Evolutionary conservation across 139 green algal genomes (phyloP).

Genomic region (Mychonastes homosphaera): DNA sequence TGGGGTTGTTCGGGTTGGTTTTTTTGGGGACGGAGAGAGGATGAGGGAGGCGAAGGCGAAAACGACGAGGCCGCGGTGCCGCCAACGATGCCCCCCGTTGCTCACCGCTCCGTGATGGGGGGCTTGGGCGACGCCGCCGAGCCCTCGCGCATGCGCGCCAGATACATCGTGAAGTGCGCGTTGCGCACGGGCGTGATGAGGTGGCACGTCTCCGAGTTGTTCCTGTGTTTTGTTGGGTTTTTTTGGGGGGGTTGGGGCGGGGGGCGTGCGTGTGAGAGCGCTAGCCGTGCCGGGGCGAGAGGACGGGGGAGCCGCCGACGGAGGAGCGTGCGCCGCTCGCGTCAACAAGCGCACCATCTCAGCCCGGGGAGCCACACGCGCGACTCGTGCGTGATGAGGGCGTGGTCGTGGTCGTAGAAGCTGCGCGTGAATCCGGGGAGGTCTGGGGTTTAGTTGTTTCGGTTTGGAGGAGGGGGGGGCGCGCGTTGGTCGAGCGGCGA

Average conservation of each 20-base stretch:
- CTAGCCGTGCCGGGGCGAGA: neutral
- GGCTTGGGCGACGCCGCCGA: conserved; percentile 11
- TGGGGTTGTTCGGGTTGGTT: too few species aligned
- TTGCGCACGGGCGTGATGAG: conserved; percentile 65
- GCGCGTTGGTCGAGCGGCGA: too few species aligned
- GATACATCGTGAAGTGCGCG: conserved; percentile 82
- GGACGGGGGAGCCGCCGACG: neutral
- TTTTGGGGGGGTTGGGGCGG: neutral
- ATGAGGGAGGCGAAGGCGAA: neutral
- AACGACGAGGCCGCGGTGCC: neutral
- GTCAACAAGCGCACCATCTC: conserved; percentile 36
- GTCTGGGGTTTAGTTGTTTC: conserved; percentile 25
- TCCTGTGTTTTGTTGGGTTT: conserved; percentile 24
- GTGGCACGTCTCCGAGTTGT: conserved; percentile 53
- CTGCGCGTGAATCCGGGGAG: conserved; percentile 85
- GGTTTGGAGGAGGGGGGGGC: too few species aligned
- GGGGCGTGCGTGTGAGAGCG: neutral
- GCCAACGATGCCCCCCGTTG: neutral
- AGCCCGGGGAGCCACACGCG: conserved; percentile 49
- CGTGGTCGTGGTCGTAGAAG: conserved; percentile 69
- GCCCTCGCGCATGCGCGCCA: conserved; percentile 50
- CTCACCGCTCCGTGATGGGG: conserved; percentile 10
- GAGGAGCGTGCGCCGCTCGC: neutral
- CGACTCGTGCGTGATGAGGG: conserved; percentile 78
- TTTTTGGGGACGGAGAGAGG: too few species aligned